A percentile compares a stretch with the other conserved stretches of the same genome.
Conservation (phyloP, 2,329 filamentous ascomycete species). For the Arthrobotrys sphaeroides region DNA sequence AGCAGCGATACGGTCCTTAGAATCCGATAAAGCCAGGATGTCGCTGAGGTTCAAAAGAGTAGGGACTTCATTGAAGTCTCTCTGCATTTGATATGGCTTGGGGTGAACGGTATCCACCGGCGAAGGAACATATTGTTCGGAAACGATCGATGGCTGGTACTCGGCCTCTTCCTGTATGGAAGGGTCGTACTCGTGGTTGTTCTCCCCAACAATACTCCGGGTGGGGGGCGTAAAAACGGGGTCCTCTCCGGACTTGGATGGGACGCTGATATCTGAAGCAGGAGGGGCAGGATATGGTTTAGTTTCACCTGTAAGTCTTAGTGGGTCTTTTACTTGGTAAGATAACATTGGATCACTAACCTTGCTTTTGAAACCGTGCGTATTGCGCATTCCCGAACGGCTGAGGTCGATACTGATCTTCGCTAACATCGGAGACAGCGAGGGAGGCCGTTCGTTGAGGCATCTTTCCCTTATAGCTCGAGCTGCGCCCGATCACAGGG, state of each 20-base stretch:
- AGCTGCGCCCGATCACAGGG: constrained; percentile 28
- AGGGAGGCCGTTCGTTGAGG: constrained; percentile 41
- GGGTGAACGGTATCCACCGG: constrained; percentile 42
- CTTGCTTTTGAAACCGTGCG: constrained; percentile 36
- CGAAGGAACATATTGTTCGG: constrained; percentile 42
- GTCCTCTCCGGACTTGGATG: constrained; percentile 43
- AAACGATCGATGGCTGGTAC: constrained; percentile 37
- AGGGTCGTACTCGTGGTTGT: constrained; percentile 42
- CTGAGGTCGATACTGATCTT: constrained; percentile 41
- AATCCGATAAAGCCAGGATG: constrained; percentile 44
- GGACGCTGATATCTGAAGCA: constrained; percentile 42
- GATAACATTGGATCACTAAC: background rate
- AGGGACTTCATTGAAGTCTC: constrained; percentile 48
- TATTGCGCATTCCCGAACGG: constrained; percentile 46
- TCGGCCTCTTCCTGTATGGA: constrained; percentile 44
- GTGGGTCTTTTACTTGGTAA: background rate
- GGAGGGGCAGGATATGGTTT: constrained; percentile 46
- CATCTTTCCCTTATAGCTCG: constrained; percentile 46
- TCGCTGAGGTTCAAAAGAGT: constrained; percentile 46
- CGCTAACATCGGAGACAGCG: constrained; percentile 43
- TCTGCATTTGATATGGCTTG: constrained; percentile 27
- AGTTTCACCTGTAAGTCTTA: constrained; percentile 5
- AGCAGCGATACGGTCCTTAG: constrained; percentile 47
- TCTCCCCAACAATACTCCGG: constrained; percentile 25
- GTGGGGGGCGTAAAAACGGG: constrained; percentile 35